These are phyloP conservation scores for Phaeotremella fagi DNA, from an alignment of 768 basidiomycete genomes.

Conservation along the genomic window DNA sequence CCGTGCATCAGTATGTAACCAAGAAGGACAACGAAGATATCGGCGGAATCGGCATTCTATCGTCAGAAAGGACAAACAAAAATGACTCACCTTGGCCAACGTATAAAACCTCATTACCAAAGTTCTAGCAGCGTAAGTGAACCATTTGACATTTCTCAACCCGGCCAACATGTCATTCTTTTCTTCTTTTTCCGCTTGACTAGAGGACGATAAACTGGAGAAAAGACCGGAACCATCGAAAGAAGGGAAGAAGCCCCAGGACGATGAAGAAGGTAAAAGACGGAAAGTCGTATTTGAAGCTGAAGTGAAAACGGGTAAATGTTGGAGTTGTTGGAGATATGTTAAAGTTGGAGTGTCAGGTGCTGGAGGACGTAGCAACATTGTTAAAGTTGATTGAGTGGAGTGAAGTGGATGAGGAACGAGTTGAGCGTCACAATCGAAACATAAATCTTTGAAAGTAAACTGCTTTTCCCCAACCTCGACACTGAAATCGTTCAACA, in stretches of 20 bases:
- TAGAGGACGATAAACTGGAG: slow-evolving; percentile 19
- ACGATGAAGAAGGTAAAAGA: slow-evolving; percentile 21
- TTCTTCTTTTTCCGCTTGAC: slow-evolving; percentile 57
- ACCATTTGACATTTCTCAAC: slow-evolving; percentile 79
- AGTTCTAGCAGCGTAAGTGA: slow-evolving; percentile 75
- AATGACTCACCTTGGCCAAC: slow-evolving; percentile 63
- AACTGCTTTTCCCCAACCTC: slow-evolving; percentile 28
- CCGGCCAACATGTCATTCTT: slow-evolving; percentile 60
- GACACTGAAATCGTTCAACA: slow-evolving; percentile 31
- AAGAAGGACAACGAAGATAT: slow-evolving; percentile 86
- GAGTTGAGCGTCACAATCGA: slow-evolving; percentile 34
- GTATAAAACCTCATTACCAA: slow-evolving; percentile 78
- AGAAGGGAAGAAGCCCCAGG: slow-evolving; percentile 36
- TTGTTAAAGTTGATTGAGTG: slow-evolving; percentile 35
- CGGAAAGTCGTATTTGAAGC: slow-evolving; percentile 28
- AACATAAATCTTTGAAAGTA: slow-evolving; percentile 41
- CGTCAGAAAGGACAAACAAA: slow-evolving; percentile 10
- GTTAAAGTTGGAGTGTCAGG: slow-evolving; percentile 33
- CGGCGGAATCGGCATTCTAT: slow-evolving; percentile 88
- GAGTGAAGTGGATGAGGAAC: slow-evolving; percentile 29
- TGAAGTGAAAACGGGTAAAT: slow-evolving; percentile 27
- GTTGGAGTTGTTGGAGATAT: slow-evolving; percentile 55
- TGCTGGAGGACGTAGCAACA: slow-evolving; percentile 36
- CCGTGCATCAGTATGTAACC: slow-evolving; percentile 95
- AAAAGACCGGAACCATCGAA: slow-evolving; percentile 40